Conservation (phyloP, 164 flowering plant genomes). For the Magnolia kwangsiensis region DNA sequence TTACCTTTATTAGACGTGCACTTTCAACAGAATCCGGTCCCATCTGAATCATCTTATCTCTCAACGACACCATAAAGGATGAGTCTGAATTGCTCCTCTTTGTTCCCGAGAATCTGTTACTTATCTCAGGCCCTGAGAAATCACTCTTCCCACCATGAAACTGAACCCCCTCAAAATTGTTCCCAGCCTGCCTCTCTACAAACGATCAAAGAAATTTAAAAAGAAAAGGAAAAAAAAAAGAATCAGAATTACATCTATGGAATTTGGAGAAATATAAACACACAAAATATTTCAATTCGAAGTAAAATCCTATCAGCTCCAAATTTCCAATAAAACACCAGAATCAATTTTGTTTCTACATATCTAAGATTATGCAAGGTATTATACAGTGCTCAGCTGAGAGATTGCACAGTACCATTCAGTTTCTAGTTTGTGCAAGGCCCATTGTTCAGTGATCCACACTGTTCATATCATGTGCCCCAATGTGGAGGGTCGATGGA, state of each 20-base stretch:
- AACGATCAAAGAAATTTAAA: neutral
- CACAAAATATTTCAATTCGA: neutral
- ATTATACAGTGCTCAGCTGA: too few relatives aligned
- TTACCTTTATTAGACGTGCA: slow-evolving; percentile 69
- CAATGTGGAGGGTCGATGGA: too few relatives aligned
- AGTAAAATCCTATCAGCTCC: neutral
- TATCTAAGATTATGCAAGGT: too few relatives aligned
- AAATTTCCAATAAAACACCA: neutral
- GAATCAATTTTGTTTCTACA: neutral
- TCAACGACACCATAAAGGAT: slow-evolving; percentile 45
- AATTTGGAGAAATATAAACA: neutral
- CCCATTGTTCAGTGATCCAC: too few relatives aligned
- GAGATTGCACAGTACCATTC: too few relatives aligned
- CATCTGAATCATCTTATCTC: slow-evolving; percentile 44
- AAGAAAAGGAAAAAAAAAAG: neutral
- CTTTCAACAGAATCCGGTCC: slow-evolving; percentile 52
- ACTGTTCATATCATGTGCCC: too few relatives aligned
- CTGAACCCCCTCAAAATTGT: slow-evolving; percentile 67
- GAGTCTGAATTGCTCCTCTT: slow-evolving; percentile 77
- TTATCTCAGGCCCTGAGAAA: slow-evolving; percentile 49
- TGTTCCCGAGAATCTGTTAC: slow-evolving; percentile 46
- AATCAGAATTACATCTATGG: neutral
- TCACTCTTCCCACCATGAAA: slow-evolving; percentile 60
- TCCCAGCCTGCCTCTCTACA: slow-evolving; percentile 58
- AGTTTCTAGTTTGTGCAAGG: too few relatives aligned